Base-by-base conservation (phyloP, 129 eudicot genomes). In the Saussurea involucrata region DNA sequence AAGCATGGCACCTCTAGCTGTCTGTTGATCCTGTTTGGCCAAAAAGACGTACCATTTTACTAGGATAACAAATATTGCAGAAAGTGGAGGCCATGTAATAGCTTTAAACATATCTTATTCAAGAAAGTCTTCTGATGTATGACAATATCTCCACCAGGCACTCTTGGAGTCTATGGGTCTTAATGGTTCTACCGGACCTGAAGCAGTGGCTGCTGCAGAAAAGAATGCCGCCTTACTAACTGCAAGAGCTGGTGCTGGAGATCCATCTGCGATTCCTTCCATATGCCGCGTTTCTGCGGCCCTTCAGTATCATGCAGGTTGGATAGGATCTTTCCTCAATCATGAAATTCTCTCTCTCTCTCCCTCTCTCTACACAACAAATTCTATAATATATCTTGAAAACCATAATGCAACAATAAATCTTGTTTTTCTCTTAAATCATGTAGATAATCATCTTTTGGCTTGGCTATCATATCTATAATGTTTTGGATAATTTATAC, bases 221-320 rank as follows among this genome's bases (percentile, higher is more conserved):
- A 92, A 78, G 80, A 95, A 55, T 78, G 99, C 96, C 40, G 82
- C 90, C 67, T 33, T 88, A 67, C 79, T 95, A 75, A 92, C 97
- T 42, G 90, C 97, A 28, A 90, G 96, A 86, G 99, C 97, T 69
- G 90, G 92, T 73, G 86, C 80, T 0, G 82, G 97, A 84, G 97
- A 95, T 80, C 96, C 96, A 63, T 88, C 96, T 71, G 97, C 97
- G 1, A 83, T 95, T 76, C 96, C 97, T 75, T 92, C 99, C 28
- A 92, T 95, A 44, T 88, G 90, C 36, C 96, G 97, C 37, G 82
- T 95, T 76, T 88, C 97, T 73, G 85, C 95, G 29, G 92, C 99
- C 69, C 90, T 95, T 64, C 95, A 88, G 66, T 90, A 92, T 75
- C 95, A 96, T 85, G 85, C 96, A 83, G 99, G 97, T 95, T 76